Evolutionary conservation across 495 filamentous ascomycete species (phyloP).

Genomic region (Chaetomium fimeti): DNA sequence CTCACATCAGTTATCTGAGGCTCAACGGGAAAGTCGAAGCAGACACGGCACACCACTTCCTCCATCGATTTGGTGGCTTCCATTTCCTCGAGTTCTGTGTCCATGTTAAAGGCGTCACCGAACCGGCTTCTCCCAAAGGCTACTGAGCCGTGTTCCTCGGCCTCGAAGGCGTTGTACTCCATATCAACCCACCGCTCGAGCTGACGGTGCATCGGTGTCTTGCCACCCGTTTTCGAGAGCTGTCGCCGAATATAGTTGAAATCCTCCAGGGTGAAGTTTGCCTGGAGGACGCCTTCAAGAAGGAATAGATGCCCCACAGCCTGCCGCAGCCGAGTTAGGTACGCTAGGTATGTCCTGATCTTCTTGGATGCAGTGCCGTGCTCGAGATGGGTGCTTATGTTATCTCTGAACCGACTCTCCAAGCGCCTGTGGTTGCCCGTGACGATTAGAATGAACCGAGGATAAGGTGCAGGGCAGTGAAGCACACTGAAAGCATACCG

Average conservation of each 20-base stretch:
- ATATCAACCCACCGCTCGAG: constrained; percentile 4
- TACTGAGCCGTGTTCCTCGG: not conserved
- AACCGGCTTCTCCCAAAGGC: constrained; percentile 4
- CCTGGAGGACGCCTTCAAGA: not conserved
- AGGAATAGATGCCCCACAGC: not conserved
- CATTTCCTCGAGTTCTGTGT: not conserved
- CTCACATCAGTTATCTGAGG: constrained; percentile 3
- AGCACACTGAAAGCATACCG: too few relatives aligned
- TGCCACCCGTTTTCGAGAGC: not conserved
- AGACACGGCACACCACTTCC: not conserved
- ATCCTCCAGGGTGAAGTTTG: constrained; percentile 12
- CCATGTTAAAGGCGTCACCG: constrained; percentile 4
- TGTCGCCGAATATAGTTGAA: not conserved
- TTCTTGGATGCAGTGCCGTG: not conserved
- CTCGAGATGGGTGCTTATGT: constrained; percentile 1
- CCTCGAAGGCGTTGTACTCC: constrained; percentile 1
- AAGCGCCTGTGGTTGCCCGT: not conserved
- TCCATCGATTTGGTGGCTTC: not conserved
- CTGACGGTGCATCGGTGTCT: constrained; percentile 8
- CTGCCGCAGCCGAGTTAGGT: constrained; percentile 9
- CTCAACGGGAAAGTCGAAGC: not conserved
- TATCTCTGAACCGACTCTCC: constrained; percentile 4
- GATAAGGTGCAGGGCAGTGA: too few relatives aligned
- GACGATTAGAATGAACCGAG: not conserved
- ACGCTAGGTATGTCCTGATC: not conserved